Evolutionary conservation across 805 yeast species (phyloP).

Genomic region (Hanseniaspora osmophila): DNA sequence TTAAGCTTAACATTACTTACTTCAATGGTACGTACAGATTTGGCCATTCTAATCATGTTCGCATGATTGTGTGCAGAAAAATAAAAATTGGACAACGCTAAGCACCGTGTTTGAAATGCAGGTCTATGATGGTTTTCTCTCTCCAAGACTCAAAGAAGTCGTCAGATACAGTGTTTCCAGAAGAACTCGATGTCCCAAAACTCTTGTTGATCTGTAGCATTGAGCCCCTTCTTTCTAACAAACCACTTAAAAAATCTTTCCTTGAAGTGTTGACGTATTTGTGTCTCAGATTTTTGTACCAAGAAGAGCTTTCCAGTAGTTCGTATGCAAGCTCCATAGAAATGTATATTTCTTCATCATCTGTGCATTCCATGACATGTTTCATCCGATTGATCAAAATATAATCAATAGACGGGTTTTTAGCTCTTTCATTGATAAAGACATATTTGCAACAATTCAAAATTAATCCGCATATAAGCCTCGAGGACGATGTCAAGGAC

Average conservation of each 20-base stretch:
- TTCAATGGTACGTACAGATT: no score
- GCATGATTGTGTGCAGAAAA: no score
- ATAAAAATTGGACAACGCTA: no score
- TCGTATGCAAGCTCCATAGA: slow-evolving; percentile 43
- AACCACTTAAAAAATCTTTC: slow-evolving; percentile 13
- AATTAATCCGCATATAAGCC: slow-evolving; percentile 51
- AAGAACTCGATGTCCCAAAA: slow-evolving; percentile 8
- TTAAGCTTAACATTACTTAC: no score
- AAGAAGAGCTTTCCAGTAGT: slow-evolving; percentile 40
- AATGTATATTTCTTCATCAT: slow-evolving; percentile 32
- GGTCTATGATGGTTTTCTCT: slow-evolving; percentile 16
- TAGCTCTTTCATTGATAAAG: slow-evolving; percentile 31
- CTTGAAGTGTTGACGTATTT: slow-evolving; percentile 25
- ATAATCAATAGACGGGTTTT: slow-evolving; percentile 35
- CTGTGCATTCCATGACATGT: slow-evolving; percentile 35
- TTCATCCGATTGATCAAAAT: slow-evolving; percentile 38
- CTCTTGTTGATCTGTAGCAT: slow-evolving; percentile 22
- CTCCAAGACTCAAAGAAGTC: slow-evolving; percentile 24
- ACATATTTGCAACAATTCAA: slow-evolving; percentile 43
- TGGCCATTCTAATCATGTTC: no score
- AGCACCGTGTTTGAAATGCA: slow-evolving; percentile 12
- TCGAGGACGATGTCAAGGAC: slow-evolving; percentile 53
- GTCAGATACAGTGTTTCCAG: slow-evolving; percentile 19
- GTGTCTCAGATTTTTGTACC: slow-evolving; percentile 45
- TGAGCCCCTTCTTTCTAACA: slow-evolving; percentile 19